These are phyloP conservation scores for Haberlea rhodopensis DNA, from an alignment of 257 asterid genomes.

Conservation along the genomic window DNA sequence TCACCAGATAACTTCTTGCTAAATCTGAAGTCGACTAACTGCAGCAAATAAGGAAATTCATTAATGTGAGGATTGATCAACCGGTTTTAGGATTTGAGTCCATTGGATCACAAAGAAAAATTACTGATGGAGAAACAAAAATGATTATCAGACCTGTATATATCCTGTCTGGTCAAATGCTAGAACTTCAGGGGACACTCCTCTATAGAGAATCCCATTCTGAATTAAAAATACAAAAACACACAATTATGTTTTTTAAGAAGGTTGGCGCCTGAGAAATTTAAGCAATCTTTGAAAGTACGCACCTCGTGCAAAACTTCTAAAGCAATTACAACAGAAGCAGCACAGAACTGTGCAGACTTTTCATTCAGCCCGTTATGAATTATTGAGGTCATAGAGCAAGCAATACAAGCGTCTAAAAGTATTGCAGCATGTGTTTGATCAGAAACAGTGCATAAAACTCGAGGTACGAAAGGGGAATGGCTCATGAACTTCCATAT, in stretches of 20 bases:
- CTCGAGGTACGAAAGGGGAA: conserved; percentile 65
- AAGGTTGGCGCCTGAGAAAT: conserved; percentile 2
- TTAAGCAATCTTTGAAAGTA: conserved; percentile 25
- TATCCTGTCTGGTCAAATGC: conserved; percentile 74
- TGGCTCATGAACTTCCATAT: conserved; percentile 49
- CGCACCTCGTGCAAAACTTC: conserved; percentile 84
- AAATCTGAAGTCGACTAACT: conserved; percentile 96
- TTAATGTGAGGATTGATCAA: conserved; percentile 25
- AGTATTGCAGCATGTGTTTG: conserved; percentile 69
- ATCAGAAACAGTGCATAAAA: conserved; percentile 80
- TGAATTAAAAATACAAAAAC: conserved; percentile 33
- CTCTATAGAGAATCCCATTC: conserved; percentile 78
- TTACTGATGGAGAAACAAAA: conserved; percentile 14
- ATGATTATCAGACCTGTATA: conserved; percentile 57
- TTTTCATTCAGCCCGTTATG: conserved; percentile 66
- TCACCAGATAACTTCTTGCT: conserved; percentile 68
- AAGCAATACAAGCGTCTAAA: conserved; percentile 65
- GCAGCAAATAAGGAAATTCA: conserved; percentile 36
- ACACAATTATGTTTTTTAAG: conserved; percentile 4
- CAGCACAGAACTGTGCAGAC: conserved; percentile 84
- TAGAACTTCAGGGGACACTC: conserved; percentile 78
- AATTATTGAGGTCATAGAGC: conserved; percentile 65
- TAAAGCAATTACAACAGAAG: conserved; percentile 66
- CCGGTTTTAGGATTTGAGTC: conserved; percentile 13
- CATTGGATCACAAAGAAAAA: conserved; percentile 2